phyloP scores from a whole-genome alignment of 805 yeast species.

The Hanseniaspora osmophila region DNA sequence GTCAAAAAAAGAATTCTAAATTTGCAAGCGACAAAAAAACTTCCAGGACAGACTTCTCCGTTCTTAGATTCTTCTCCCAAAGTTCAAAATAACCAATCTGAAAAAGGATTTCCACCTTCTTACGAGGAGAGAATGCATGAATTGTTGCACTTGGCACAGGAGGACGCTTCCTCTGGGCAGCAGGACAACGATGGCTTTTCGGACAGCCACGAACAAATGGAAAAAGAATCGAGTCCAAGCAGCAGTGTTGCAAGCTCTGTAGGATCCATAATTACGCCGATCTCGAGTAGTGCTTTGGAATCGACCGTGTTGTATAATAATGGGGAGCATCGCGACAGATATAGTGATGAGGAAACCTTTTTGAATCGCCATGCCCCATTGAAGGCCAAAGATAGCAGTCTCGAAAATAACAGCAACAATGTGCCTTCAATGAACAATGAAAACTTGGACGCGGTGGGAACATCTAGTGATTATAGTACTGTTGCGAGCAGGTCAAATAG shows the following conservation, averaged over 20 bases:
- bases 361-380: neutral
- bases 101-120: too few relatives aligned
- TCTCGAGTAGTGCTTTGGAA: neutral
- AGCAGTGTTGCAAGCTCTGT: neutral
- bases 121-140: too few relatives aligned
- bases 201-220: too few relatives aligned
- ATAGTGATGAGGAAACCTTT: neutral
- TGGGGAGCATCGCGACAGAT: neutral
- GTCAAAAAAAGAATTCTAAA: too few relatives aligned
- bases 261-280: neutral
- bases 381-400: neutral
- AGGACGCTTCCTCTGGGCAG: too few relatives aligned
- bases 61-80: neutral
- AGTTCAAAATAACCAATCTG: neutral
- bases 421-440: too few relatives aligned
- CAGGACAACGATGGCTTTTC: too few relatives aligned
- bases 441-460: too few relatives aligned
- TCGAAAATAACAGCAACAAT: neutral
- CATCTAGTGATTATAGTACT: too few relatives aligned
- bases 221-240: neutral
- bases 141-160: too few relatives aligned
- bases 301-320: neutral
- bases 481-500: too few relatives aligned
- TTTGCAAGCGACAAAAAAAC: neutral
- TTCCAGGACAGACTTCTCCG: neutral